Evolutionary conservation across 2,329 filamentous ascomycete genomes (phyloP), one percentile per base, ranked within the genome.

Genomic region (Chaetomiaceae sp.): DNA sequence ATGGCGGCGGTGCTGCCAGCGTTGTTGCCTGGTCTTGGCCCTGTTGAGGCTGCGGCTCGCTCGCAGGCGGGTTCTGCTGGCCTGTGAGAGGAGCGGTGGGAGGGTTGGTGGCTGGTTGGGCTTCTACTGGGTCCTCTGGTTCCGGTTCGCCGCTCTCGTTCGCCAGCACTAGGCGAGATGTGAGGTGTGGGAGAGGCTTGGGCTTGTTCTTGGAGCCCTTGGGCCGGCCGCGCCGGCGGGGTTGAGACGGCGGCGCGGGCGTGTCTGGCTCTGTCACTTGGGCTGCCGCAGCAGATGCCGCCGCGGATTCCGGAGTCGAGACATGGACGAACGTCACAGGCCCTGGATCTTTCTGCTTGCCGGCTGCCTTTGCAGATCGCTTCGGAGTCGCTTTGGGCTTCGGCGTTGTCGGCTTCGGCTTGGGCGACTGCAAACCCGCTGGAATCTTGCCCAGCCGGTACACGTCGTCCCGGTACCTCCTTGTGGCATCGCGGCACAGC

Each of bases 401-500:
- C 11, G 34, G 19, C 19, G 22, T 34, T 22, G 38, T 20, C 2
- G 39, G n/a, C 11, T 36, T 50, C 60, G 64, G 68, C 45, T 68
- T 68, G 12, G 68, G 68, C 2, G 22, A 40, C 20, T 24, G 37
- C 12, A 35, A 42, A 10, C 33, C 19, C 10, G 19, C 8, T 8
- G 51, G 51, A 22, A 38, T 43, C 47, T 42, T 40, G 44, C 58
- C 43, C 55, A 52, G 39, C 54, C 77, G 79, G 1, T 70, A 71
- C 49, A 78, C 76, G 53, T 86, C 82, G 56, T 88, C 83, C 29
- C 83, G 77, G 43, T 85, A 72, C 38, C 87, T 75, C 66, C 90
- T 90, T 75, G 87, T 83, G 15, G 88, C 83, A 64, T 91, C 86
- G 42, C 81, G 75, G 42, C 84, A 84, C 3, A 93, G 67, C 0